Evolutionary conservation across 805 yeast species (phyloP).

Genomic region (Starmerella powellii): DNA sequence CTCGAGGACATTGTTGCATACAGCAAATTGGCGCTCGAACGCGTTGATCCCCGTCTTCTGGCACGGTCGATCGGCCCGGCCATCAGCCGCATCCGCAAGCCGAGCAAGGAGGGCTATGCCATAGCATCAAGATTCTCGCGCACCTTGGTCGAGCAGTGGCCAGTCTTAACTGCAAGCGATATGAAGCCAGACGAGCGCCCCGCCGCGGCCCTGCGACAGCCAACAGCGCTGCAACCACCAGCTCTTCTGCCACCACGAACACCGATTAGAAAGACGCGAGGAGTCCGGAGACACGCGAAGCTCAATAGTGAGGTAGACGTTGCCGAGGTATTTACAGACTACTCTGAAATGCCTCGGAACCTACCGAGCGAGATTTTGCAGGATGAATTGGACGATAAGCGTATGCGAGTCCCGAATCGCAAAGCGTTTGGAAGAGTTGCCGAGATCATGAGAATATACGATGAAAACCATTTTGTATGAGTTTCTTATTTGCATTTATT

Average conservation of each 20-base stretch:
- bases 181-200: background rate
- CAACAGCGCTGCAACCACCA: background rate
- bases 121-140: constrained; percentile 44
- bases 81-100: constrained; percentile 41
- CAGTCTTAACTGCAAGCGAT: background rate
- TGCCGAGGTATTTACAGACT: background rate
- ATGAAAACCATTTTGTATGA: constrained; percentile 9
- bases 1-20: constrained; percentile 3
- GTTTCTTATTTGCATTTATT: background rate
- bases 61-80: constrained; percentile 44
- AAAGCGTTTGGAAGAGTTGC: constrained; percentile 17
- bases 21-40: background rate
- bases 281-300: too few relatives aligned
- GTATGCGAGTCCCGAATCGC: constrained; percentile 8
- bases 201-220: too few relatives aligned
- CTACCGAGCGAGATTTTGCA: constrained; percentile 13
- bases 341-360: constrained; percentile 9
- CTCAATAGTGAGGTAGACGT: too few relatives aligned
- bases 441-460: constrained; percentile 14
- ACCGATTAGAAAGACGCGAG: background rate
- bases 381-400: background rate
- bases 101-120: constrained; percentile 38
- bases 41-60: constrained; percentile 16
- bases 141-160: constrained; percentile 39
- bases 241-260: background rate